Conservation (phyloP, 805 yeast genomes). For the Scheffersomyces lignosus region DNA sequence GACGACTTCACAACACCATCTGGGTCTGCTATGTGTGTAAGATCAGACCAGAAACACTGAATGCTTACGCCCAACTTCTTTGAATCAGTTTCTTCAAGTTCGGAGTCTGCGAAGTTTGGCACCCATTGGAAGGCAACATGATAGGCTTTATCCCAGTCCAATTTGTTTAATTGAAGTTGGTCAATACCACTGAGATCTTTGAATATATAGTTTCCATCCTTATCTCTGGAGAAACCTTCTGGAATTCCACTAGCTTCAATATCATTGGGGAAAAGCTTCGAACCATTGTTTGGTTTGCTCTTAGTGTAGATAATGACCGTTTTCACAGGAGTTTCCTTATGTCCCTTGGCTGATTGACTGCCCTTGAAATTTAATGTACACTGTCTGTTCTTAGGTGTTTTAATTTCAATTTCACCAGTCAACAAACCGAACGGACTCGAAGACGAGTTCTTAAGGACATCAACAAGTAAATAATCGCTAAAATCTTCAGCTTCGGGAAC, state of each 20-base stretch:
- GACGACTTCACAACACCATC: constrained; percentile 29
- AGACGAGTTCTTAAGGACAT: constrained; percentile 52
- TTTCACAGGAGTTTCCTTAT: constrained; percentile 59
- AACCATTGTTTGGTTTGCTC: constrained; percentile 18
- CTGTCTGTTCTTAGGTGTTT: constrained; percentile 59
- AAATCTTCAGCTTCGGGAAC: constrained; percentile 30
- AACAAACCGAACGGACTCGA: constrained; percentile 61
- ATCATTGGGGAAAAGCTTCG: constrained; percentile 4
- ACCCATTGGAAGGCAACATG: constrained; percentile 76
- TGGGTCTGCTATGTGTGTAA: constrained; percentile 41
- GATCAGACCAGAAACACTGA: constrained; percentile 79
- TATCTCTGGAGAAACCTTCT: constrained; percentile 45
- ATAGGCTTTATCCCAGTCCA: constrained; percentile 57
- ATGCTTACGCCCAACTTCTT: constrained; percentile 55
- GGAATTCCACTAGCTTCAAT: constrained; percentile 27
- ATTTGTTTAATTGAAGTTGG: constrained; percentile 61
- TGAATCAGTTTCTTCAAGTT: constrained; percentile 19
- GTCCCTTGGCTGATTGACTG: constrained; percentile 34
- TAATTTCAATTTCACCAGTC: constrained; percentile 59
- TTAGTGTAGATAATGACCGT: constrained; percentile 54
- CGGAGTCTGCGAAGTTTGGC: constrained; percentile 54
- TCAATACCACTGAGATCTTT: constrained; percentile 65
- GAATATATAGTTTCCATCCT: constrained; percentile 45
- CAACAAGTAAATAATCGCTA: constrained; percentile 48
- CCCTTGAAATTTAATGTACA: constrained; percentile 64